These are phyloP conservation scores for Ascochyta viciae-villosae DNA, from an alignment of 2,329 filamentous ascomycete species.

Conservation along the genomic window DNA sequence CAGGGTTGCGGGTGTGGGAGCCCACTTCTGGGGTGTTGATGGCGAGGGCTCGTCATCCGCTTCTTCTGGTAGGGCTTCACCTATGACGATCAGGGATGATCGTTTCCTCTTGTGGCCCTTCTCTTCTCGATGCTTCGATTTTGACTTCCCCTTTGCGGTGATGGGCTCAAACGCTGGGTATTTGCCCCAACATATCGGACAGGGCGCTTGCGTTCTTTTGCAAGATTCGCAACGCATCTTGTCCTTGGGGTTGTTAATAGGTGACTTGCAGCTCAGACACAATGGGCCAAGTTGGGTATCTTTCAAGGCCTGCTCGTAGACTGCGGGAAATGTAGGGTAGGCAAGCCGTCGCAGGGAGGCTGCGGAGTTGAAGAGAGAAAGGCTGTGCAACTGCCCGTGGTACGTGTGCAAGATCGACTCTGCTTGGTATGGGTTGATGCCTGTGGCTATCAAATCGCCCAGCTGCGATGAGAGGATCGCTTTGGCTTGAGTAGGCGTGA, in stretches of 20 bases:
- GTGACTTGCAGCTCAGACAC: conserved; percentile 64
- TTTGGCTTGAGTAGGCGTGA: conserved; percentile 49
- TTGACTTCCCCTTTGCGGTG: conserved; percentile 38
- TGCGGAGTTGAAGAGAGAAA: conserved; percentile 59
- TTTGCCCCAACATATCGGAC: conserved; percentile 55
- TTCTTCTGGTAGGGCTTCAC: conserved; percentile 12
- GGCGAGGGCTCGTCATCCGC: conserved; percentile 31
- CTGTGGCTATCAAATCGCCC: conserved; percentile 51
- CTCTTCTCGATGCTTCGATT: conserved; percentile 20
- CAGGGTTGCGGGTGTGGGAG: conserved; percentile 46
- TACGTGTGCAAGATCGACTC: conserved; percentile 64
- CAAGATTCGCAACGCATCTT: conserved; percentile 62
- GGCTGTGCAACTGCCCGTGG: conserved; percentile 60
- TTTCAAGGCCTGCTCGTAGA: conserved; percentile 64
- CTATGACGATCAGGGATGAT: conserved; percentile 32
- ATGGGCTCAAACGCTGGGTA: conserved; percentile 50
- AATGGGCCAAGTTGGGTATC: conserved; percentile 62
- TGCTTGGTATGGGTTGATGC: conserved; percentile 59
- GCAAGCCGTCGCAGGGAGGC: conserved; percentile 63
- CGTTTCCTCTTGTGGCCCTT: conserved; percentile 35
- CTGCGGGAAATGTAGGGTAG: conserved; percentile 62
- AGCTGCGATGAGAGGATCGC: conserved; percentile 51
- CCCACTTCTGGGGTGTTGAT: conserved; percentile 29
- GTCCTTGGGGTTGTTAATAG: conserved; percentile 60
- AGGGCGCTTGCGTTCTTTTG: conserved; percentile 50